These are phyloP conservation scores for Trypanosoma vivax DNA, from an alignment of 208 protist species.

Conservation along the genomic window DNA sequence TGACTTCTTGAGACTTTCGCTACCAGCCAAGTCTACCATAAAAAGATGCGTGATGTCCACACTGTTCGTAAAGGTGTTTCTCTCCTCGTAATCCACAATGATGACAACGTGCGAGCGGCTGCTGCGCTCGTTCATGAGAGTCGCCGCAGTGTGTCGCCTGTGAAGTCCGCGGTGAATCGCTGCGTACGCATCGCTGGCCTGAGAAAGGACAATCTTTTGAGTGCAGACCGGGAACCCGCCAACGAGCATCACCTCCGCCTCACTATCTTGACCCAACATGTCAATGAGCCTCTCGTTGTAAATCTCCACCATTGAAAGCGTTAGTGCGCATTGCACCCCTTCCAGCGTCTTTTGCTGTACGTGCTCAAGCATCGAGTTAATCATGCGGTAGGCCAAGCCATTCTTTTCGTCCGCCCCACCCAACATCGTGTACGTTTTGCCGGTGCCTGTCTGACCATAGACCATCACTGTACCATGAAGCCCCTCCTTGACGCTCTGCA, in stretches of 20 bases:
- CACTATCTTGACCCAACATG: slow-evolving; percentile 77
- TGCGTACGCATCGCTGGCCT: slow-evolving; percentile 63
- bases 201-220: slow-evolving; percentile 56
- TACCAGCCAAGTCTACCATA: slow-evolving; percentile 95
- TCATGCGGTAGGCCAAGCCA: slow-evolving; percentile 87
- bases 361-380: slow-evolving; percentile 89
- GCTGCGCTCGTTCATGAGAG: slow-evolving; percentile 94
- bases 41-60: slow-evolving; percentile 92
- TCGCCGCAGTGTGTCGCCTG: slow-evolving; percentile 85
- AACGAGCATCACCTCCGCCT: slow-evolving; percentile 79
- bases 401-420: slow-evolving; percentile 45
- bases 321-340: slow-evolving; percentile 79
- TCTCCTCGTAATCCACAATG: slow-evolving; percentile 87
- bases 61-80: slow-evolving; percentile 79
- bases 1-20: slow-evolving; percentile 92
- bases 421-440: slow-evolving; percentile 96
- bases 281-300: slow-evolving; percentile 90
- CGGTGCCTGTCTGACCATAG: slow-evolving; percentile 93
- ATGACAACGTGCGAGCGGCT: slow-evolving; percentile 97
- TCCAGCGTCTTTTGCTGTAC: slow-evolving; percentile 77
- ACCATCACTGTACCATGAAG: slow-evolving; percentile 91
- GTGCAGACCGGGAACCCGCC: slow-evolving; percentile 74
- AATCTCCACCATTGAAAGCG: slow-evolving; percentile 90
- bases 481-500: slow-evolving; percentile 87
- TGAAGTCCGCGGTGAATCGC: slow-evolving; percentile 65